These are phyloP conservation scores for Orbilia ellipsospora DNA, from an alignment of 2,329 filamentous ascomycete genomes.

Conservation along the genomic window DNA sequence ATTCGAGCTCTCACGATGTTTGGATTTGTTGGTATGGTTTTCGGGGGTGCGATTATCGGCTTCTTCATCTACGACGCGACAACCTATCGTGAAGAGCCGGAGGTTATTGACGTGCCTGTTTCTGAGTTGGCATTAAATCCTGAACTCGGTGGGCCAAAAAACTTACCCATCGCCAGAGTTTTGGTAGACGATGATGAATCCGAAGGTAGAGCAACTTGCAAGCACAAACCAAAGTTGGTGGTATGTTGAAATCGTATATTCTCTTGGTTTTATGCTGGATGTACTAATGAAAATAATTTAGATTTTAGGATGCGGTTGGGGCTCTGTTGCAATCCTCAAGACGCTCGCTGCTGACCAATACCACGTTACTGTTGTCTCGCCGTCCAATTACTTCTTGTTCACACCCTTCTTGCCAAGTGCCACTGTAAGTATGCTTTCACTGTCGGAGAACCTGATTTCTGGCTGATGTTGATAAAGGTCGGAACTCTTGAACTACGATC, in stretches of 20 bases:
- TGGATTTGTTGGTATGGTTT: conserved; percentile 78
- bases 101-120: conserved; percentile 79
- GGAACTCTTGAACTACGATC: conserved; percentile 92
- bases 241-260: conserved; percentile 65
- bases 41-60: conserved; percentile 75
- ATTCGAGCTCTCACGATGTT: conserved; percentile 71
- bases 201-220: conserved; percentile 74
- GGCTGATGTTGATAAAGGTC: conserved; percentile 62
- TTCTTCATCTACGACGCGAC: conserved; percentile 96
- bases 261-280: not conserved
- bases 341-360: conserved; percentile 90
- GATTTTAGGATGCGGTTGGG: conserved; percentile 88
- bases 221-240: conserved; percentile 91
- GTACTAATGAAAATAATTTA: conserved; percentile 5
- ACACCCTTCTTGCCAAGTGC: conserved; percentile 98
- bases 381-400: conserved; percentile 96
- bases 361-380: conserved; percentile 93
- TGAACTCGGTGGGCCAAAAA: conserved; percentile 87
- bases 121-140: conserved; percentile 85
- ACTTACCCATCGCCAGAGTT: conserved; percentile 87
- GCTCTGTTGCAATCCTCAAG: conserved; percentile 90
- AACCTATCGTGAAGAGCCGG: conserved; percentile 81
- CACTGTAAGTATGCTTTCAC: conserved; percentile 67
- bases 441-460: not conserved
- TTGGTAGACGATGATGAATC: conserved; percentile 89